phyloP scores from a whole-genome alignment of 202 grass and related monocot genomes.

The Brachypodium distachyon region DNA sequence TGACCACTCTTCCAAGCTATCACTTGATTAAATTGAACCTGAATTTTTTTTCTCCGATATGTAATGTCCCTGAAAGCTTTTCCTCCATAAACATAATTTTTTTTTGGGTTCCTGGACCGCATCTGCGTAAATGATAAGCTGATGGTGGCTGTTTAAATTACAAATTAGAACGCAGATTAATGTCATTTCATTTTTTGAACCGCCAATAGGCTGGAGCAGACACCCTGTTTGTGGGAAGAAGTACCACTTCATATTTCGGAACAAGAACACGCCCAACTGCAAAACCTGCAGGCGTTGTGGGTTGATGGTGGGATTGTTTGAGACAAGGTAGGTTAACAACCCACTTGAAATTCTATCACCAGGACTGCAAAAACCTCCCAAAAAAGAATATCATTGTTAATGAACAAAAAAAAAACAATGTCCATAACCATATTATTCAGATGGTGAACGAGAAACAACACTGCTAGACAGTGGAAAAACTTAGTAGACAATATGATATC shows the following conservation, averaged over 20 bases:
- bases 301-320: background rate
- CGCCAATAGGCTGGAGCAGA: constrained; percentile 52
- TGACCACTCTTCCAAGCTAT: background rate
- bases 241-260: constrained; percentile 65
- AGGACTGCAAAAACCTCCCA: too few species aligned
- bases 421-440: too few species aligned
- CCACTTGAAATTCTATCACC: background rate
- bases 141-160: background rate
- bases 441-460: background rate
- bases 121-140: background rate
- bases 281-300: constrained; percentile 42
- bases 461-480: background rate
- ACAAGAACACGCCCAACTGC: background rate
- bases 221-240: constrained; percentile 59
- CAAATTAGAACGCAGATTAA: background rate
- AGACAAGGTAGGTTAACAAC: constrained; percentile 31
- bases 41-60: too few species aligned
- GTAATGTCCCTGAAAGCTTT: too few species aligned
- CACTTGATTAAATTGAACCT: background rate
- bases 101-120: background rate
- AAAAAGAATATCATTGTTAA: background rate
- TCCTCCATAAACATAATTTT: too few species aligned
- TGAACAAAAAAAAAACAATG: background rate
- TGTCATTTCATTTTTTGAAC: background rate
- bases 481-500: too few species aligned